Evolutionary conservation across 805 yeast species (phyloP), one percentile per base, ranked within the genome.

Genomic region (Pichia ethanolica): DNA sequence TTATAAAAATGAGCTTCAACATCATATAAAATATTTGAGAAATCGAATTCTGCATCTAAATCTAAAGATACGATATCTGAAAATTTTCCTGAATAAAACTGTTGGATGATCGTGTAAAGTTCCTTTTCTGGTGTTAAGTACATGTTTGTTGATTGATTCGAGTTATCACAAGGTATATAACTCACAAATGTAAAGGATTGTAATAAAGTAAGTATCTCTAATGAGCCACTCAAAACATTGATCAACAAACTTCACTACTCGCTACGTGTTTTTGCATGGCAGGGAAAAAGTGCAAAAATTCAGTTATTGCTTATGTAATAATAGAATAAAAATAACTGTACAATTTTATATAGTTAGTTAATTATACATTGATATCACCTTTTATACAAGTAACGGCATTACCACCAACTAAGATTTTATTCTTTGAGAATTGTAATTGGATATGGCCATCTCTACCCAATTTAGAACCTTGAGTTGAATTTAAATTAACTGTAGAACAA

Each of bases 71-170:
- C 53, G 27, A 59, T 37, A 25, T 59, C 61, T 5, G 45, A 33
- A 44, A 59, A 59, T 48, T 57, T 56, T 25, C 66, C 58, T 34
- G 61, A 52, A 39, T 57, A 54, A 66, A 60, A 41, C 59, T 62
- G 51, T 59, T 61, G 56, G 59, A 67, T 54, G 13, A 64, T 49
- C 10, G 62, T 61, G 45, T 61, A 64, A 14, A 69, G 56, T 45
- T 60, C 61, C 38, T 55, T 56, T 27, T 56, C 59, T 47, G 59
- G 59, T 5, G 51, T 46, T 30, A 56, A 14, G 32, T 56, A 56
- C 59, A 56, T 56, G n/a, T 14, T 35, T 43, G 35, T 7, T 2
- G 38, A 25, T 35, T 44, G 40, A 20, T 26, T 26, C 12, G 38
- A n/a, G 7, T 8, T 6, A 13, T 39, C 14, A 42, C 20, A n/a